Evolutionary conservation across 306 rosid species (phyloP).

Genomic region (Inga laurina): DNA sequence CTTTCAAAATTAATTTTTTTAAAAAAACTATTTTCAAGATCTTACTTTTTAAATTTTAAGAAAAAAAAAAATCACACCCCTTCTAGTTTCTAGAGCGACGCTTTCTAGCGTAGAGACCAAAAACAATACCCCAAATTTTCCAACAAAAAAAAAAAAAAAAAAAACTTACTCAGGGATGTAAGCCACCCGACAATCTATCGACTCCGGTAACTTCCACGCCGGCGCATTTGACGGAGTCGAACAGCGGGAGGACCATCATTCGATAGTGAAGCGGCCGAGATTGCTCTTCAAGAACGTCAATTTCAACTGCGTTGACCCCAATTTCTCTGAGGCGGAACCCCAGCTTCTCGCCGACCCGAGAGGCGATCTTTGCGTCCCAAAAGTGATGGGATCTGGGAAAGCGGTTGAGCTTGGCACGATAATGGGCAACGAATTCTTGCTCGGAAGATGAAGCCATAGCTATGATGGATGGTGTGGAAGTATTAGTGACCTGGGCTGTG

Average conservation of each 20-base stretch:
- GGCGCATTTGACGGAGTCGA: conserved; percentile 42
- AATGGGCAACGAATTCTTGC: conserved; percentile 42
- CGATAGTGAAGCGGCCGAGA: conserved; percentile 39
- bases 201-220: conserved; percentile 40
- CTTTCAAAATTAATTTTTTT: not conserved
- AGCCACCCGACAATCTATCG: conserved; percentile 6
- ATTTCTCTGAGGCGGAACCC: conserved; percentile 48
- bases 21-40: not conserved
- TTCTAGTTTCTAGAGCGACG: not conserved
- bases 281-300: conserved; percentile 36
- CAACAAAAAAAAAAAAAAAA: not conserved
- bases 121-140: not conserved
- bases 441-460: conserved; percentile 59
- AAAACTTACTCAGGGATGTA: not conserved
- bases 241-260: conserved; percentile 38
- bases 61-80: not conserved
- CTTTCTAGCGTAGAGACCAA: too few relatives aligned
- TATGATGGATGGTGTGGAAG: conserved; percentile 42
- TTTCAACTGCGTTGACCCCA: conserved; percentile 40
- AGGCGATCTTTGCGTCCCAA: conserved; percentile 50
- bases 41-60: not conserved
- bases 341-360: conserved; percentile 51
- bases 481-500: conserved; percentile 47
- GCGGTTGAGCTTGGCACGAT: conserved; percentile 45
- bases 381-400: conserved; percentile 44